phyloP scores from a whole-genome alignment of 768 basidiomycete genomes.

The Ramaria sp. region DNA sequence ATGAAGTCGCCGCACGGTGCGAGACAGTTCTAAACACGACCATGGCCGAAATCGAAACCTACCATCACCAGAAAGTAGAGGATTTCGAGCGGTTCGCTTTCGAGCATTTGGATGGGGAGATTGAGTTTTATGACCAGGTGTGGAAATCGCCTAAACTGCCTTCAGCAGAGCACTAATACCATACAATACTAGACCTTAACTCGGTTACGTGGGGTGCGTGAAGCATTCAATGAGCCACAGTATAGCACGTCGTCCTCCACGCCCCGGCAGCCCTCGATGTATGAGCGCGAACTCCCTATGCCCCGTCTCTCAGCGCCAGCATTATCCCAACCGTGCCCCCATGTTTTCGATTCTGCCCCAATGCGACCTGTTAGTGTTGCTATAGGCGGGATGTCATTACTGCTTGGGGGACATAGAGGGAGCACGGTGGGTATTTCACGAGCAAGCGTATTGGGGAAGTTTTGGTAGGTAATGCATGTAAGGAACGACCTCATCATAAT shows the following conservation, averaged over 20 bases:
- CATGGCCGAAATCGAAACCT: conserved; percentile 79
- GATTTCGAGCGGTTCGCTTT: conserved; percentile 50
- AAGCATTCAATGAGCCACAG: conserved; percentile 37
- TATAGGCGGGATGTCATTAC: conserved; percentile 58
- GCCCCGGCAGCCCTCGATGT: conserved; percentile 58
- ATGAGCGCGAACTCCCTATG: conserved; percentile 61
- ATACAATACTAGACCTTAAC: conserved; percentile 34
- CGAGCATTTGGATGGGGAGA: conserved; percentile 72
- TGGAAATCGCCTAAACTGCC: neutral
- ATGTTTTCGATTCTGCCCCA: conserved; percentile 66
- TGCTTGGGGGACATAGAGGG: conserved; percentile 26
- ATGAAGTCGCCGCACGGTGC: conserved; percentile 61
- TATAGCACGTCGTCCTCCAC: conserved; percentile 37
- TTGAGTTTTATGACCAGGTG: conserved; percentile 65
- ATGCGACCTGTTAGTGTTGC: conserved; percentile 69
- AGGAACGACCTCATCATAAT: too few species aligned
- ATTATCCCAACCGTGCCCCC: conserved; percentile 67
- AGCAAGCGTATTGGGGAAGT: conserved; percentile 50
- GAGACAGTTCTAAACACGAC: conserved; percentile 85
- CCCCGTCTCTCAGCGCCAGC: conserved; percentile 34
- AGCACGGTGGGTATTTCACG: conserved; percentile 22
- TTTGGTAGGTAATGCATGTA: conserved; percentile 33
- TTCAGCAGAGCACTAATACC: neutral
- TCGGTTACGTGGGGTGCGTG: conserved; percentile 48
- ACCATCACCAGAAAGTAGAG: conserved; percentile 63